These are phyloP conservation scores for Kodamaea alishanica DNA, from an alignment of 1,139 yeast species.

Conservation along the genomic window DNA sequence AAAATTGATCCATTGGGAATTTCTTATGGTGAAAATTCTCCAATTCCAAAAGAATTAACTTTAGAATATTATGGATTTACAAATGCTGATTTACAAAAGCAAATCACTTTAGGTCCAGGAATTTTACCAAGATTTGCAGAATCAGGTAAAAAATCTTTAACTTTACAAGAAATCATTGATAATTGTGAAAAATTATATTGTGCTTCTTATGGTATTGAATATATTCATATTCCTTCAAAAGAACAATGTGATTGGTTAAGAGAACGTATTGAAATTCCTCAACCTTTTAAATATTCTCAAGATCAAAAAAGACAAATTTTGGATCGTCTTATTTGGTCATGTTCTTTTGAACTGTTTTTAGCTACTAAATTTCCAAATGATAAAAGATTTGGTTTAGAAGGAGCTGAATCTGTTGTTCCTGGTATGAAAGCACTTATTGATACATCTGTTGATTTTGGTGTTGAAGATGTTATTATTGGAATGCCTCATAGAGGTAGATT, in stretches of 20 bases:
- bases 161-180: conserved; percentile 72
- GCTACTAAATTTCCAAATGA: conserved; percentile 97
- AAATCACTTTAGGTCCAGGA: conserved; percentile 94
- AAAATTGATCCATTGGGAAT: conserved; percentile 91
- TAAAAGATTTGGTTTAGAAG: conserved; percentile 97
- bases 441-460: conserved; percentile 87
- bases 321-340: conserved; percentile 95
- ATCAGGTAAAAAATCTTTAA: conserved; percentile 59
- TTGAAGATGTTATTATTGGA: conserved; percentile 95
- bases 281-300: conserved; percentile 74
- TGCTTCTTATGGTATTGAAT: conserved; percentile 87
- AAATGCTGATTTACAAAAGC: conserved; percentile 76
- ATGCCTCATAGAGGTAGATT: conserved; percentile 99
- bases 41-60: conserved; percentile 79
- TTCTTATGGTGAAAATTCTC: conserved; percentile 67
- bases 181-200: conserved; percentile 85
- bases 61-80: conserved; percentile 89
- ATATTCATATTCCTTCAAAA: conserved; percentile 94
- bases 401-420: conserved; percentile 94
- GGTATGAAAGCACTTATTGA: conserved; percentile 97
- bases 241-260: conserved; percentile 98
- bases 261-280: conserved; percentile 91
- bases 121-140: conserved; percentile 88
- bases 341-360: conserved; percentile 87
- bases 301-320: conserved; percentile 95